Base-by-base conservation (phyloP, 1,284 basidiomycete species). In the Kwoniella shivajii region DNA sequence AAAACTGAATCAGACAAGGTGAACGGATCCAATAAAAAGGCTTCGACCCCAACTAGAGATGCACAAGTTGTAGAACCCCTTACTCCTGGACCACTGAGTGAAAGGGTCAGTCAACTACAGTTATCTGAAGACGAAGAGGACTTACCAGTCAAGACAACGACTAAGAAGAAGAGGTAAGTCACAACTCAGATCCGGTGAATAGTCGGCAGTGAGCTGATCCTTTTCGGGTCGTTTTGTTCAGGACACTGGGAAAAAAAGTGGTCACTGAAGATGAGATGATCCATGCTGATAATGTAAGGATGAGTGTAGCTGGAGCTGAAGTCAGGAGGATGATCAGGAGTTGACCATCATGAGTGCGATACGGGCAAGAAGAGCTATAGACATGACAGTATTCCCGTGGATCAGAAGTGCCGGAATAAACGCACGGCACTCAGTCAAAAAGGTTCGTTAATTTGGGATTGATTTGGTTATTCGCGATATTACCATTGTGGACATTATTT, bases 151-250 rank as follows among this genome's bases (percentile, higher is more conserved):
- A 75, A 71, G 44, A 80, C 80, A 38, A 80, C 80, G 0, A 50
- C 47, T 64, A 83, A 83, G 73, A 82, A 81, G 75, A 82, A 80
- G 65, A 71, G 80, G 80, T 80, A 34, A 67, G 72, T 62, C 13
- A 20, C 9, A 9, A 22, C 22, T 54, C 6, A 26, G 34, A 27
- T 20, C n/a, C n/a, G n/a, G 24, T 34, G 43, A 20, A 26, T 22
- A 33, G 36, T 20, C 10, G 29, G 18, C 26, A 13, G 14, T 43
- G n/a, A 24, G 16, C 31, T 54, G 41, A 45, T 42, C 33, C 48
- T 52, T 29, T 34, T 20, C 2, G 48, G 26, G 30, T 47, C 24
- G 22, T 13, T 6, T 11, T 13, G 26, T 13, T 22, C 18, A 47
- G 81, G 56, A 76, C 79, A 44, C 69, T 83, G 24, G 80, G 80